Percentiles rank a stretch among this genome's conserved stretches.
phyloP scores from a whole-genome alignment of 192 early-diverging fungal species.

The Dissophora globulifera region DNA sequence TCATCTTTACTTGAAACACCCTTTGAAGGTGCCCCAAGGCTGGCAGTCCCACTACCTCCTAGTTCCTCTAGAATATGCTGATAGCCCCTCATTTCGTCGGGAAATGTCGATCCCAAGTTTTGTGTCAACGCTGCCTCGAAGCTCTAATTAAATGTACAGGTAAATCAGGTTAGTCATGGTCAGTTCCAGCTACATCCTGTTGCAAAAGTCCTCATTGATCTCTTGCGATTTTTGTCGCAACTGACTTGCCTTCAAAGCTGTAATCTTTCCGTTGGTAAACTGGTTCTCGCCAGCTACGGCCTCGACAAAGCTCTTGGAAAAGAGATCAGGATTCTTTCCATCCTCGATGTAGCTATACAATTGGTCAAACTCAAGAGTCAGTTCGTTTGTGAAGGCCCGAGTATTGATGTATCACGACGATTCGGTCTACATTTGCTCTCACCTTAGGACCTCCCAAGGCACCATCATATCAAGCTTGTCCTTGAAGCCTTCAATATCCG shows the following conservation, averaged over 20 bases:
- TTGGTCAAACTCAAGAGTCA: background rate
- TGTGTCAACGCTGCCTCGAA: slow-evolving; percentile 40
- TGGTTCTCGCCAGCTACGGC: slow-evolving; percentile 65
- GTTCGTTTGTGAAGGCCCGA: background rate
- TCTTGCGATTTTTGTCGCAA: no score
- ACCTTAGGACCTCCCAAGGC: slow-evolving; percentile 66
- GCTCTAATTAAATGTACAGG: no score
- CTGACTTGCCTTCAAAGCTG: slow-evolving; percentile 55
- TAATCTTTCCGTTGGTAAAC: slow-evolving; percentile 65
- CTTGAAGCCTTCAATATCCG: slow-evolving; percentile 50
- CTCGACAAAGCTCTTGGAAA: slow-evolving; percentile 63
- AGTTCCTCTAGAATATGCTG: slow-evolving; percentile 4
- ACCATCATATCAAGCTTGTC: slow-evolving; percentile 58
- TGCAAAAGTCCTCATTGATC: no score
- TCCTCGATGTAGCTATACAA: slow-evolving; percentile 58
- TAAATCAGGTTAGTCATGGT: no score
- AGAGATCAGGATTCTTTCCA: slow-evolving; percentile 64
- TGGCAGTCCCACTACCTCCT: no score
- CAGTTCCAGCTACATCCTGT: no score
- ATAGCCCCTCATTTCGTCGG: slow-evolving; percentile 45
- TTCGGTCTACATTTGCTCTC: no score
- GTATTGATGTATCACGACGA: no score
- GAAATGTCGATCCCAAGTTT: slow-evolving; percentile 30
- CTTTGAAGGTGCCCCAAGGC: no score
- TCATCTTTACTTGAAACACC: no score